These are phyloP conservation scores for Ceratobasidium sp. DNA, from an alignment of 1,284 basidiomycete species.

Conservation along the genomic window DNA sequence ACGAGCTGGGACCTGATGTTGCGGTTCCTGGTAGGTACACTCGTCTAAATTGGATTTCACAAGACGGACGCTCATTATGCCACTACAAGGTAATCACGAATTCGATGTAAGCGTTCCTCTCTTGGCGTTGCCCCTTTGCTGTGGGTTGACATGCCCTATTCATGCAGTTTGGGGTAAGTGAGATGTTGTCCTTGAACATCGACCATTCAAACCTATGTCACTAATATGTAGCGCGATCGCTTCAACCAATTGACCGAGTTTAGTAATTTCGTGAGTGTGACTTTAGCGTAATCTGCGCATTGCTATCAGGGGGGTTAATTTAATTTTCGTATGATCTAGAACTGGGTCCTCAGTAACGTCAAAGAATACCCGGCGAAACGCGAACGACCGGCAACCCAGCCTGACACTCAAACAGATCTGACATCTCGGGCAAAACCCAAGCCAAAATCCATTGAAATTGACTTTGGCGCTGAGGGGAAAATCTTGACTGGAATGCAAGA, in stretches of 20 bases:
- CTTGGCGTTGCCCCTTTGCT: not conserved
- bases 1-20: conserved; percentile 3
- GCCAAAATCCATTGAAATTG: too few species aligned
- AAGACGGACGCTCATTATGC: not conserved
- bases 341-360: conserved; percentile 3
- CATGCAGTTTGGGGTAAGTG: not conserved
- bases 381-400: too few species aligned
- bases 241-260: not conserved
- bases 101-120: conserved; percentile 12
- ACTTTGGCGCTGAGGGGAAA: not conserved
- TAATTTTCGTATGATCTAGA: not conserved
- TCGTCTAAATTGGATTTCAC: not conserved
- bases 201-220: not conserved
- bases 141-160: not conserved
- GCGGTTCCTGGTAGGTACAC: not conserved
- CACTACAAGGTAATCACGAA: conserved; percentile 5
- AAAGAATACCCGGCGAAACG: not conserved
- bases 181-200: not conserved
- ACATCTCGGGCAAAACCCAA: too few species aligned
- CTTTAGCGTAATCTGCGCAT: not conserved
- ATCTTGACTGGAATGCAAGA: not conserved
- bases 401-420: too few species aligned
- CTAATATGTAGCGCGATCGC: not conserved
- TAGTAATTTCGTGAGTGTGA: not conserved
- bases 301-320: too few species aligned